A percentile compares a stretch with the other conserved stretches of the same genome.
These are phyloP conservation scores for Naumovozyma dairenensis DNA, from an alignment of 805 yeast species.

Conservation along the genomic window DNA sequence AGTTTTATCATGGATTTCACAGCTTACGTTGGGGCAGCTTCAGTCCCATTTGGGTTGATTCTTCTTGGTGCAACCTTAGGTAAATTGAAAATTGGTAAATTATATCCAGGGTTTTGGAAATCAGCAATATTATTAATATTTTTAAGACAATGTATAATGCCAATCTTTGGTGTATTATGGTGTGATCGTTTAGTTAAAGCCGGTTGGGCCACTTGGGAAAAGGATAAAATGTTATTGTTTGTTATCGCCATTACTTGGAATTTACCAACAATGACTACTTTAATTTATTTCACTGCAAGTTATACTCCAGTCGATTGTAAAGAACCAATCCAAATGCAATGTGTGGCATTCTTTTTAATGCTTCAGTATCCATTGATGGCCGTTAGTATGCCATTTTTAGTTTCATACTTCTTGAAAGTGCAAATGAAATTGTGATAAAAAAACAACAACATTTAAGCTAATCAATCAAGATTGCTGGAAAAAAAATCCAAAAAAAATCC, in stretches of 20 bases:
- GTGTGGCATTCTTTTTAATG: constrained; percentile 66
- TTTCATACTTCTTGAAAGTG: constrained; percentile 28
- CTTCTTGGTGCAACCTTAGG: constrained; percentile 86
- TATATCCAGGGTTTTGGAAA: constrained; percentile 60
- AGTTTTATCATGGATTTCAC: constrained; percentile 79
- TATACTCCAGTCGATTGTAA: constrained; percentile 55
- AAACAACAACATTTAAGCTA: too few relatives aligned
- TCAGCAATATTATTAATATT: constrained; percentile 52
- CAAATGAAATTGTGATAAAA: constrained; percentile 25
- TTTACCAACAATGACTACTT: constrained; percentile 81
- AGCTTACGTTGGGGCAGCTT: constrained; percentile 72
- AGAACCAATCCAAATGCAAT: constrained; percentile 60
- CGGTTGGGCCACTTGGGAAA: constrained; percentile 51
- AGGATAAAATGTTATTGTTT: constrained; percentile 51
- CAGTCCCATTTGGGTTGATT: constrained; percentile 81
- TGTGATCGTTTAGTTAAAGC: constrained; percentile 51
- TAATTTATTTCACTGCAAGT: constrained; percentile 81
- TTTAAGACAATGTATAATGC: constrained; percentile 58
- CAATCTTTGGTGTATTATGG: constrained; percentile 67
- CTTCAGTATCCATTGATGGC: constrained; percentile 62
- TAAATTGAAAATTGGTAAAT: constrained; percentile 47
- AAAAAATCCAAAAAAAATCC: too few relatives aligned
- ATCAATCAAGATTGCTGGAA: too few relatives aligned
- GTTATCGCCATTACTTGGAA: constrained; percentile 70
- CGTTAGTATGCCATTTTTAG: constrained; percentile 61